These are phyloP conservation scores for Candida awuae DNA, from an alignment of 805 yeast genomes.

Conservation along the genomic window DNA sequence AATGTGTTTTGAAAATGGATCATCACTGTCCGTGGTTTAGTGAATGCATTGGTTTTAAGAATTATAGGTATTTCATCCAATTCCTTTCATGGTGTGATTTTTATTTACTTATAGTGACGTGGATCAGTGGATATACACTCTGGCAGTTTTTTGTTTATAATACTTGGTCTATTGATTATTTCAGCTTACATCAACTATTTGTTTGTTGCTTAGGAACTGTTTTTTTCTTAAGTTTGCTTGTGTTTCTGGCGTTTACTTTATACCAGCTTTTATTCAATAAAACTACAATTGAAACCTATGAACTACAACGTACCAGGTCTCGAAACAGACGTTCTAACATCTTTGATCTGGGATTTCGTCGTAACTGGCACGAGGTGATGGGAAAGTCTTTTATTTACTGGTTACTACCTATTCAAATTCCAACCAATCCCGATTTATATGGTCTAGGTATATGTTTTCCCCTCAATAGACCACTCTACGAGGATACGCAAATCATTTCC, in stretches of 20 bases:
- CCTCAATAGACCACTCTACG: background rate
- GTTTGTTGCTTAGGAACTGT: slow-evolving; percentile 46
- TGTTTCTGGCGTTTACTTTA: slow-evolving; percentile 50
- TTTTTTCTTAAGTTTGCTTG: slow-evolving; percentile 46
- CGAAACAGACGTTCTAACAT: slow-evolving; percentile 51
- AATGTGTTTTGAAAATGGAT: slow-evolving; percentile 46
- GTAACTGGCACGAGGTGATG: slow-evolving; percentile 68
- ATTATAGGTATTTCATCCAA: slow-evolving; percentile 75
- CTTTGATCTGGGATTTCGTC: slow-evolving; percentile 59
- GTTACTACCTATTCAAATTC: slow-evolving; percentile 48
- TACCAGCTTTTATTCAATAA: slow-evolving; percentile 55
- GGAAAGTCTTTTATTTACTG: slow-evolving; percentile 60
- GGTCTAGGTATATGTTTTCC: slow-evolving; percentile 6
- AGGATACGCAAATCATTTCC: background rate
- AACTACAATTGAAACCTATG: slow-evolving; percentile 79
- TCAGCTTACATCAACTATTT: slow-evolving; percentile 55
- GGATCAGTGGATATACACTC: slow-evolving; percentile 34
- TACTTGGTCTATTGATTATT: slow-evolving; percentile 24
- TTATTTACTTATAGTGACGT: slow-evolving; percentile 37
- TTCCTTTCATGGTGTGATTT: slow-evolving; percentile 49
- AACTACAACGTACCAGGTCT: slow-evolving; percentile 38
- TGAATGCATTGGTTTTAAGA: slow-evolving; percentile 72
- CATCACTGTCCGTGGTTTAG: slow-evolving; percentile 89
- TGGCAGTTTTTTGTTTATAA: slow-evolving; percentile 39
- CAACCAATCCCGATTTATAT: background rate